Base-by-base conservation (phyloP, 169 alveolate genomes). In the Eimeria falciformis region DNA sequence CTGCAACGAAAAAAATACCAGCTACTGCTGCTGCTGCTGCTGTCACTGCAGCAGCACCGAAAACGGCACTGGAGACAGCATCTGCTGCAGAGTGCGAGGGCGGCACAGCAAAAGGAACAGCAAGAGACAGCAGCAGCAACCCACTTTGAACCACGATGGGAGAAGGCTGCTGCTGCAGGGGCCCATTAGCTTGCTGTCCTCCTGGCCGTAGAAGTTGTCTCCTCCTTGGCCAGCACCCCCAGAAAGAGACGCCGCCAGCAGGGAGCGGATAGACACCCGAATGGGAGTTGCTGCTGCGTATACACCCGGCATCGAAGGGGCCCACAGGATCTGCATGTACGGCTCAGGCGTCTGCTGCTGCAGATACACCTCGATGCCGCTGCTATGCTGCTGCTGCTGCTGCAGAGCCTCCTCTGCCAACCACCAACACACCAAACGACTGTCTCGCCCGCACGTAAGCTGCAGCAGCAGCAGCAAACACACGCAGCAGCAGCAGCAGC, bases 361-460 rank as follows among this genome's bases (percentile, higher is more conserved):
- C 78, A 87, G 58, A 29, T 69, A 87, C 45, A 87, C 92, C 50
- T 68, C 78, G 25, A 87, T 68, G 62, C 92, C 86, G 55, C 86
- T 55, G 77, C 91, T 53, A 53, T 79, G 73, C 69, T 27, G 21
- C 87, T 47, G 88, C 88, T 79, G 88, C 88, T 50, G 69, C 46
- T 79, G 75, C 33, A 18, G 46, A 7, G 47, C 5, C 9, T 55
- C 88, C 14, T 58, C 91, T 18, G 83, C 84, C 1, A 90, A 56
- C 90, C 91, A 78, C 93, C 93, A 90, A 23, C 93, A 90, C 56
- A 90, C 93, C 23, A 81, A 37, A 1, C 93, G 93, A 73, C 75
- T 90, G 69, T 90, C 93, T 12, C 93, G 79, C 6, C 93, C 93
- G 62, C 91, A 65, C 25, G 93, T 90, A 29, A 90, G 78, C 90